Percentiles rank a stretch among this genome's conserved stretches.
Evolutionary conservation across 257 asterid species (phyloP).

Genomic region (Plectranthus barbatus): DNA sequence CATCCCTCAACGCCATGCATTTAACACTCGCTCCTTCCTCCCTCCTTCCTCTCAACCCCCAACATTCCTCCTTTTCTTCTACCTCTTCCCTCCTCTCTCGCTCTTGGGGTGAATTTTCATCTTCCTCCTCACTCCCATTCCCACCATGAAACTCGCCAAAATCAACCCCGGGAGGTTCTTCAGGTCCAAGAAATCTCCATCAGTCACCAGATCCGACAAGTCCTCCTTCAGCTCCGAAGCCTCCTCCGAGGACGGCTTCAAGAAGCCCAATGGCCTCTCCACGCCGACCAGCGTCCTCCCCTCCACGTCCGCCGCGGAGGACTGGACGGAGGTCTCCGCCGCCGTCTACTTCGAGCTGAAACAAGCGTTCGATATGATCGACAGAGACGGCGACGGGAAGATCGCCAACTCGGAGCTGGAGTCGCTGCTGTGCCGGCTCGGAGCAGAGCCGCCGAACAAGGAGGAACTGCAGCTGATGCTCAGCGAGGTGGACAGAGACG

Average conservation of each 20-base stretch:
- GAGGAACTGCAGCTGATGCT: constrained; percentile 50
- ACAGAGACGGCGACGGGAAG: constrained; percentile 64
- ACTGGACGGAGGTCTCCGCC: constrained; percentile 39
- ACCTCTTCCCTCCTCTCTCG: not conserved
- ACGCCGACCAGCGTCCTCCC: constrained; percentile 84
- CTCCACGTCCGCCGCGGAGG: constrained; percentile 25
- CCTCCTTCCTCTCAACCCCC: constrained; percentile 23
- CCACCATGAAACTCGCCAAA: constrained; percentile 40
- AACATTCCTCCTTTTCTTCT: not conserved
- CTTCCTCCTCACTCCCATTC: not conserved
- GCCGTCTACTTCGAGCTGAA: constrained; percentile 32
- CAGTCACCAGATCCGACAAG: constrained; percentile 38
- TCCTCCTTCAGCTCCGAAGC: constrained; percentile 32
- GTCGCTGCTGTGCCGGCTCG: constrained; percentile 39
- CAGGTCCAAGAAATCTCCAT: constrained; percentile 29
- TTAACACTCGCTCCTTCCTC: constrained; percentile 32
- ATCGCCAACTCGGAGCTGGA: constrained; percentile 46
- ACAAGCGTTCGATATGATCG: constrained; percentile 67
- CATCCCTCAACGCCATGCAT: constrained; percentile 22
- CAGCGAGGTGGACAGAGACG: constrained; percentile 55
- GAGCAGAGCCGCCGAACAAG: constrained; percentile 46
- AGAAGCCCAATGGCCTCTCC: constrained; percentile 25
- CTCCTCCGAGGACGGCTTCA: constrained; percentile 26
- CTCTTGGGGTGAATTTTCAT: constrained; percentile 9
- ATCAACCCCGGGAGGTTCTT: constrained; percentile 38